Evolutionary conservation across 495 filamentous ascomycete species (phyloP).

Genomic region (Copromyces sp.): DNA sequence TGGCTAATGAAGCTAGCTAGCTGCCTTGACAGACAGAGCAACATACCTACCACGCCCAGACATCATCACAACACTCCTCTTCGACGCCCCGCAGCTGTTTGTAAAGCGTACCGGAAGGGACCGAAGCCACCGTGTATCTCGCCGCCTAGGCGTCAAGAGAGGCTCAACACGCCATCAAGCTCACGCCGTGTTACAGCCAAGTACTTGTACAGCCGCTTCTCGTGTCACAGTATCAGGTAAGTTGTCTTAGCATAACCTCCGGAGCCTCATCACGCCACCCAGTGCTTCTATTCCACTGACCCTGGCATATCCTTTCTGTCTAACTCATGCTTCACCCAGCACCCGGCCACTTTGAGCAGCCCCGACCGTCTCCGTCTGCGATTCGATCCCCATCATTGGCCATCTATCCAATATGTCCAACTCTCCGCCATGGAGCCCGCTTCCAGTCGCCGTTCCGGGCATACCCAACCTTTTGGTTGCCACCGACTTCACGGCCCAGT

Average conservation of each 20-base stretch:
- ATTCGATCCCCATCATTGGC: neutral
- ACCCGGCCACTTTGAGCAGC: neutral
- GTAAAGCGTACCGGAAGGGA: neutral
- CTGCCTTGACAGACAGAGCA: neutral
- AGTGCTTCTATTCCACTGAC: neutral
- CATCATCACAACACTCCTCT: neutral
- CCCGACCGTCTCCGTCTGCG: neutral
- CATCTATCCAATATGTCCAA: constrained; percentile 12
- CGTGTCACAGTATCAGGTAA: neutral
- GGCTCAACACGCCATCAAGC: neutral
- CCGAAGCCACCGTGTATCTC: neutral
- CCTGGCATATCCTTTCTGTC: neutral
- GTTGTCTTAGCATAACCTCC: neutral
- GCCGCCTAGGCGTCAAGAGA: neutral
- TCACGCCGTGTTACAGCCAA: neutral
- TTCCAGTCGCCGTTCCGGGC: constrained; percentile 22
- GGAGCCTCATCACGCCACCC: neutral
- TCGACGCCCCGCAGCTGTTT: neutral
- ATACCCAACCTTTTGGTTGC: constrained; percentile 37
- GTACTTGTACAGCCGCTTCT: neutral
- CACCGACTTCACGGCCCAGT: constrained; percentile 26
- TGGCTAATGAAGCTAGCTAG: neutral
- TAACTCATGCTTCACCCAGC: neutral
- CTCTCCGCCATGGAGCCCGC: constrained; percentile 22
- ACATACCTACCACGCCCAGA: neutral